phyloP scores from a whole-genome alignment of 2,329 filamentous ascomycete genomes.

The Sporothrix curviconia region DNA sequence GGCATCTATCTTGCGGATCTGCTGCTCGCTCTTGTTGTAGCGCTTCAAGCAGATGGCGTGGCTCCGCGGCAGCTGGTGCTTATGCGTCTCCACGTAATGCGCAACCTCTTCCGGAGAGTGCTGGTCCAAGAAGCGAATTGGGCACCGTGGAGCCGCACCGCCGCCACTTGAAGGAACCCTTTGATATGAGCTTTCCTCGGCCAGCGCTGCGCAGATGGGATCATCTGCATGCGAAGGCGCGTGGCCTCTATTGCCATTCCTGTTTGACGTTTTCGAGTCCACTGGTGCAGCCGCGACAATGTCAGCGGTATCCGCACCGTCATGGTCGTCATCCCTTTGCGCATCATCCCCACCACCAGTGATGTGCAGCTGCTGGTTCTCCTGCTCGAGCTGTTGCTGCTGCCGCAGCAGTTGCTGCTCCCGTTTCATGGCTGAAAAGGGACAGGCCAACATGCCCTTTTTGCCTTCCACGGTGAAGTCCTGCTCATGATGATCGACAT shows the following conservation, averaged over 20 bases:
- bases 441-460: constrained; percentile 72
- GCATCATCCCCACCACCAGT: neutral
- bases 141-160: constrained; percentile 57
- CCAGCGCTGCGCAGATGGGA: constrained; percentile 59
- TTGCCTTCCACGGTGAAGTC: constrained; percentile 86
- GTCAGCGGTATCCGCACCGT: constrained; percentile 17
- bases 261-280: constrained; percentile 3
- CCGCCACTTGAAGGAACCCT: constrained; percentile 42
- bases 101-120: constrained; percentile 91
- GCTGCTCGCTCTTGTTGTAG: constrained; percentile 79
- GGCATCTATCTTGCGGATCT: constrained; percentile 81
- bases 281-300: constrained; percentile 22
- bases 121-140: constrained; percentile 86
- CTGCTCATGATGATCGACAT: constrained; percentile 64
- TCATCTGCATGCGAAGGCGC: constrained; percentile 39
- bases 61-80: constrained; percentile 87
- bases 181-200: constrained; percentile 52
- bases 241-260: neutral
- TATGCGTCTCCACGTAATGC: constrained; percentile 88
- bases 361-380: constrained; percentile 12
- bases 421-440: constrained; percentile 54
- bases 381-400: constrained; percentile 15
- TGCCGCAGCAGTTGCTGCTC: constrained; percentile 15
- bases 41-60: constrained; percentile 87
- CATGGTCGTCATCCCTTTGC: neutral